Conservation (phyloP, 1,139 yeast species). For the Debaryomyces psychrophilus region DNA sequence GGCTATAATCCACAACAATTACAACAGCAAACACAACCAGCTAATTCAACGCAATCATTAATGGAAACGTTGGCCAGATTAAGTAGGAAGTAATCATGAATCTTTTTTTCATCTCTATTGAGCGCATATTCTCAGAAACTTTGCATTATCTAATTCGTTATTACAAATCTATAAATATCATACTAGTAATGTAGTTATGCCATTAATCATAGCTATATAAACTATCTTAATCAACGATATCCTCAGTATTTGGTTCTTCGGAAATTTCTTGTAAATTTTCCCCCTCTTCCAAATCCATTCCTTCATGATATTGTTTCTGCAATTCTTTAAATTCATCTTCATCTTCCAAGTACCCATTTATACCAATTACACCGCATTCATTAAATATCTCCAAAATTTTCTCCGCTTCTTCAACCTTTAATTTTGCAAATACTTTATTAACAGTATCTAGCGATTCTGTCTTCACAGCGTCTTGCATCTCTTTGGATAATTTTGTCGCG, state of each 20-base stretch:
- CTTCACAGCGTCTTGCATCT: constrained; percentile 75
- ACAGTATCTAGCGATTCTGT: constrained; percentile 75
- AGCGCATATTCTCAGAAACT: not conserved
- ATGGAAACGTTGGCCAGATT: constrained; percentile 46
- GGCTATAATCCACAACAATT: constrained; percentile 17
- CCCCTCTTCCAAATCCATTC: constrained; percentile 14
- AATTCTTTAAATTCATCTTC: constrained; percentile 71
- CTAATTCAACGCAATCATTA: constrained; percentile 25
- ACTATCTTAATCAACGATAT: constrained; percentile 29
- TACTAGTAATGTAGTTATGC: not conserved
- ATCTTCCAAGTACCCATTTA: constrained; percentile 75
- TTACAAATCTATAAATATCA: constrained; percentile 7
- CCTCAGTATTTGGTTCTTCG: constrained; percentile 22
- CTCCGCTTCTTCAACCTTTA: constrained; percentile 83
- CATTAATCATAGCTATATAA: constrained; percentile 2
- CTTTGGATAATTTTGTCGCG: constrained; percentile 54
- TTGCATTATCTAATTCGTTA: constrained; percentile 6
- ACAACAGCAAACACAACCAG: constrained; percentile 17
- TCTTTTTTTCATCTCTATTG: not conserved
- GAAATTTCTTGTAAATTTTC: constrained; percentile 14
- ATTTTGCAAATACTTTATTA: constrained; percentile 78
- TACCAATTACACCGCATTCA: constrained; percentile 81
- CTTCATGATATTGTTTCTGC: constrained; percentile 50
- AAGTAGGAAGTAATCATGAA: constrained; percentile 22
- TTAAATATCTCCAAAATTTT: constrained; percentile 70